phyloP scores from a whole-genome alignment of 2,329 filamentous ascomycete genomes.

The Bimuria novae-zelandiae region DNA sequence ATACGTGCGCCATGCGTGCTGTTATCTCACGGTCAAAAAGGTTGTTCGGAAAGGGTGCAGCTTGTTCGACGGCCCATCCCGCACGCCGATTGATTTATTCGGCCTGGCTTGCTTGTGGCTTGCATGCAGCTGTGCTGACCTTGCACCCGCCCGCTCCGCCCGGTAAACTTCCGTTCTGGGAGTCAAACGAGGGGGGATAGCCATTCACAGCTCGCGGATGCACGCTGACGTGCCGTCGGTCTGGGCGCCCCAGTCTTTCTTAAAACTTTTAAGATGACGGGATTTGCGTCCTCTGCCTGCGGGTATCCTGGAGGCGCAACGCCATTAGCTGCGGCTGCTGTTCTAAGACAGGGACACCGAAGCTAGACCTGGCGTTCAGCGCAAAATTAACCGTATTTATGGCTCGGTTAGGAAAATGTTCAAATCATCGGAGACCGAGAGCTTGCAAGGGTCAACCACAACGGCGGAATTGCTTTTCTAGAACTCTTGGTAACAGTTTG shows the following conservation, averaged over 20 bases:
- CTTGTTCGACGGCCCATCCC: slow-evolving; percentile 7
- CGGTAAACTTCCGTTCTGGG: slow-evolving; percentile 6
- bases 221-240: background rate
- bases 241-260: background rate
- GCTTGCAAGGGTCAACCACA: background rate
- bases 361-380: background rate
- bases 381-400: background rate
- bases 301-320: too few species aligned
- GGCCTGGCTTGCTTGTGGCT: slow-evolving; percentile 4
- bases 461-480: slow-evolving; percentile 1
- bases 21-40: slow-evolving; percentile 4
- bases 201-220: background rate
- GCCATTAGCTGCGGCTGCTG: background rate
- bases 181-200: background rate
- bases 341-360: slow-evolving; percentile 1
- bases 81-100: background rate
- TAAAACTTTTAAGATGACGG: too few species aligned
- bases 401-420: slow-evolving; percentile 1
- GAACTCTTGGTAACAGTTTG: background rate
- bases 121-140: slow-evolving; percentile 6
- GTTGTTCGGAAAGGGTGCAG: slow-evolving; percentile 2
- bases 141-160: slow-evolving; percentile 2
- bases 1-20: background rate
- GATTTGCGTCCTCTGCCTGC: too few species aligned
- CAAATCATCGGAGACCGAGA: background rate